phyloP scores from a whole-genome alignment of 352 stramenopile genomes.

The Pythium guiyangense region DNA sequence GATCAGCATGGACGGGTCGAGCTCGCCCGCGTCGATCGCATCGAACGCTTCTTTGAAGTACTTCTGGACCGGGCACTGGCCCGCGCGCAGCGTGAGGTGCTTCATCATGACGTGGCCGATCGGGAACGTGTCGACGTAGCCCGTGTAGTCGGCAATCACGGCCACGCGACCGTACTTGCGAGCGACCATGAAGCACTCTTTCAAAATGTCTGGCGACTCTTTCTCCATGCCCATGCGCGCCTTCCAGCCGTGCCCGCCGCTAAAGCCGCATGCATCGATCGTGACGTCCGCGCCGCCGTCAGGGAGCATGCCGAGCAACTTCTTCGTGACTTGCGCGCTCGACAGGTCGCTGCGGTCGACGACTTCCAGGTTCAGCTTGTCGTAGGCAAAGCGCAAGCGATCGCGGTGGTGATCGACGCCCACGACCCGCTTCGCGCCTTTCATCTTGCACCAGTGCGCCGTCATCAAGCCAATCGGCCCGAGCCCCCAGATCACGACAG shows the following conservation, averaged over 20 bases:
- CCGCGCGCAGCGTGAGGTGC: too few relatives aligned
- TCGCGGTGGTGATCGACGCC: conserved; percentile 46
- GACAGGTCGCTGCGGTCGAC: conserved; percentile 47
- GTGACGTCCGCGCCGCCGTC: too few relatives aligned
- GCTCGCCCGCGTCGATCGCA: conserved; percentile 10
- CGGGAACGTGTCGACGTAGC: conserved; percentile 27
- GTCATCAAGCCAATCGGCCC: conserved; percentile 53
- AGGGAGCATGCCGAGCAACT: conserved; percentile 41
- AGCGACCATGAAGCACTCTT: conserved; percentile 2
- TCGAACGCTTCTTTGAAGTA: conserved; percentile 24
- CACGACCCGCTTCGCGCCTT: conserved; percentile 54
- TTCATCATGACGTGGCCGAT: conserved; percentile 45
- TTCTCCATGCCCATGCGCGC: too few relatives aligned
- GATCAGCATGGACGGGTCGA: conserved; percentile 42
- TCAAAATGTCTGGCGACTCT: too few relatives aligned
- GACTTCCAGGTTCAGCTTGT: conserved; percentile 60
- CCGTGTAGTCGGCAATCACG: conserved; percentile 32
- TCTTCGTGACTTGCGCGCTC: conserved; percentile 37
- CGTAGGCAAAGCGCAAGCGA: conserved; percentile 47
- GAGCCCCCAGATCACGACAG: conserved; percentile 67
- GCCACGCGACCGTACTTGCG: conserved; percentile 31
- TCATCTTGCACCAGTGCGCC: conserved; percentile 59
- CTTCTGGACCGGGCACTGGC: conserved; percentile 29
- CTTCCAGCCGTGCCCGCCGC: too few relatives aligned
- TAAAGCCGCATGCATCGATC: too few relatives aligned